phyloP scores from a whole-genome alignment of 169 alveolate species.

The Besnoitia besnoiti region DNA sequence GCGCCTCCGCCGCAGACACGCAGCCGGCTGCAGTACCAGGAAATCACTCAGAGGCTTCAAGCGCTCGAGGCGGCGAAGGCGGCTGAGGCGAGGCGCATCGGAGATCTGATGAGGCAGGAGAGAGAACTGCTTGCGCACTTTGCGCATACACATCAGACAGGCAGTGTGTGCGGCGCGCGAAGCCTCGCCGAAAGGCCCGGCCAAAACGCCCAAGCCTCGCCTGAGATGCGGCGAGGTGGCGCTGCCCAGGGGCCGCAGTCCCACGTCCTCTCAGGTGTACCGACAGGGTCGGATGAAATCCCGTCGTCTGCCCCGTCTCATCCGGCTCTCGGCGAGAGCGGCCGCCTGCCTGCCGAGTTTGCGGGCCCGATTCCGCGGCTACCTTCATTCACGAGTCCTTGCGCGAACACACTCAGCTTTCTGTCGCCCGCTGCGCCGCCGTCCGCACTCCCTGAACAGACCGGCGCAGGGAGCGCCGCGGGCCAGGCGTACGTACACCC shows the following conservation, averaged over 20 bases:
- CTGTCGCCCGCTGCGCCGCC: neutral
- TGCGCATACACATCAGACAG: neutral
- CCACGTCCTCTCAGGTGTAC: constrained; percentile 2
- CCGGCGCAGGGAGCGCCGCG: neutral
- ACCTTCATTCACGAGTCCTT: neutral
- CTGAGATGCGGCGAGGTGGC: neutral
- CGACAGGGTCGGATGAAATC: neutral
- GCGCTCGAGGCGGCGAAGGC: constrained; percentile 1
- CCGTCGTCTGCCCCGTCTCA: neutral
- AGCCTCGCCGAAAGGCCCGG: too few relatives aligned
- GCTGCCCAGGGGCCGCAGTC: neutral
- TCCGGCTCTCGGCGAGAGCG: neutral
- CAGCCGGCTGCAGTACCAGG: too few relatives aligned
- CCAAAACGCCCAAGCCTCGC: neutral
- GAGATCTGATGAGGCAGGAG: neutral
- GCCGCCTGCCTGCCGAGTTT: neutral
- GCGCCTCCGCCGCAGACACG: too few relatives aligned
- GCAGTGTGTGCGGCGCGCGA: neutral
- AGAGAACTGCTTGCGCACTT: neutral
- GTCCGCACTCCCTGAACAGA: neutral
- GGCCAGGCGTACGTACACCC: too few relatives aligned
- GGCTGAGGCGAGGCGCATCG: neutral
- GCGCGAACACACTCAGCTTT: neutral
- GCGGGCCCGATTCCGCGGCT: neutral
- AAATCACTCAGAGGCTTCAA: neutral